Evolutionary conservation across 768 basidiomycete genomes (phyloP).

Genomic region (Lentinula aciculospora): DNA sequence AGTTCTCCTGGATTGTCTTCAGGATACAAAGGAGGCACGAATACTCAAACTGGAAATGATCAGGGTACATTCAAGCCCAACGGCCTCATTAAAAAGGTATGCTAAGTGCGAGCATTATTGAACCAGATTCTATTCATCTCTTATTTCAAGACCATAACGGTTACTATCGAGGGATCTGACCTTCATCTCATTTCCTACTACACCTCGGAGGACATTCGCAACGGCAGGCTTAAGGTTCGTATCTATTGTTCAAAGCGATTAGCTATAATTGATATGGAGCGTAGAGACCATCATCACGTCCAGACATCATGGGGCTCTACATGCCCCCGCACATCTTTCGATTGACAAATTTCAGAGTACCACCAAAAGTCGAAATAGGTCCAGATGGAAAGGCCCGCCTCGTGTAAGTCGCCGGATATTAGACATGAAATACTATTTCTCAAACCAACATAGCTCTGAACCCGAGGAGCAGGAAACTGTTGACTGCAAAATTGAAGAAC

Average conservation of each 20-base stretch:
- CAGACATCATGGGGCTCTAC: constrained; percentile 66
- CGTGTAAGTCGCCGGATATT: constrained; percentile 39
- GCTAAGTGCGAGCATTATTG: neutral
- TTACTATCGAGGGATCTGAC: constrained; percentile 72
- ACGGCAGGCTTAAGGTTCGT: constrained; percentile 54
- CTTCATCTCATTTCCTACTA: constrained; percentile 85
- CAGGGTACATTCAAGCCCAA: constrained; percentile 61
- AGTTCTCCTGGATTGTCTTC: constrained; percentile 35
- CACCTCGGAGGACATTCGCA: constrained; percentile 69
- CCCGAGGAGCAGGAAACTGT: constrained; percentile 38
- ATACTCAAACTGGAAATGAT: constrained; percentile 29
- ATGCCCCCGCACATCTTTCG: constrained; percentile 78
- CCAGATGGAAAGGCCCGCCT: constrained; percentile 63
- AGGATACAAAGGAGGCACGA: constrained; percentile 24
- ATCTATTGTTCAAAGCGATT: neutral
- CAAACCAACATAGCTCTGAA: constrained; percentile 25
- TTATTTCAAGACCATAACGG: constrained; percentile 68
- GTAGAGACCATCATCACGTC: constrained; percentile 60
- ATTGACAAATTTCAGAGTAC: constrained; percentile 77
- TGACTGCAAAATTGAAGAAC: constrained; percentile 46
- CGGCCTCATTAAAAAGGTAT: constrained; percentile 80
- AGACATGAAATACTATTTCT: neutral
- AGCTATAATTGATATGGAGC: constrained; percentile 6
- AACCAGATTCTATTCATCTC: neutral
- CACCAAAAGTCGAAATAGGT: constrained; percentile 72